A percentile compares a stretch with the other conserved stretches of the same genome.
Conservation (phyloP, 2,329 filamentous ascomycete genomes). For the Fusarium brachygibbosum region DNA sequence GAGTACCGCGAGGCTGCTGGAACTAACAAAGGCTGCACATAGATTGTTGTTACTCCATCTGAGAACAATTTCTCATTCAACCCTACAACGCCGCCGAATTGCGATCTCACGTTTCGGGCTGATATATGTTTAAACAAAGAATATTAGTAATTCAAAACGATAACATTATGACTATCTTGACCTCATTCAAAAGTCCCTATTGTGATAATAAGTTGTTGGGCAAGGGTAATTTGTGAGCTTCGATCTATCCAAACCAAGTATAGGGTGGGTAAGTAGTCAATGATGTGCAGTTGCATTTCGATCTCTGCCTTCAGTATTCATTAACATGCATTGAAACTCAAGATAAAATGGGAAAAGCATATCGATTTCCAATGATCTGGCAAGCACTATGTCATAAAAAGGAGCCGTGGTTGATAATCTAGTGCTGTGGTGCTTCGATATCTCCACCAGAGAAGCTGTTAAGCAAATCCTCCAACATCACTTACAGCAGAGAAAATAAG, state of each 20-base stretch:
- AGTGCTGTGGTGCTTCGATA: no score
- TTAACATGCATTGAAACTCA: neutral
- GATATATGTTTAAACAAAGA: neutral
- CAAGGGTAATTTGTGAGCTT: neutral
- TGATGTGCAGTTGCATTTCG: neutral
- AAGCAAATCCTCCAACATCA: no score
- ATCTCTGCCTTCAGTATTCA: neutral
- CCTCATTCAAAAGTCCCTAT: neutral
- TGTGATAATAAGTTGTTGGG: neutral
- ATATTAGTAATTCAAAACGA: neutral
- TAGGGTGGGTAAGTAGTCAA: constrained; percentile 3
- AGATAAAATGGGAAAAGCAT: neutral
- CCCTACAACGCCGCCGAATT: neutral
- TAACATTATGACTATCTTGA: neutral
- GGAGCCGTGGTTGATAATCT: no score
- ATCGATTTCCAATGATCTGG: neutral
- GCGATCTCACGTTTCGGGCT: no score
- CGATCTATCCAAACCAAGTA: neutral
- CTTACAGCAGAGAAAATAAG: neutral
- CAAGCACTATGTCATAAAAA: no score
- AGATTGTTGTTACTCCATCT: neutral
- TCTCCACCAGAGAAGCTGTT: no score
- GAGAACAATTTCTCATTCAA: neutral
- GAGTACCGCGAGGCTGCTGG: neutral
- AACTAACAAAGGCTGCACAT: neutral